Evolutionary conservation across 148 eudicot genomes (phyloP).

Genomic region (Vaccinium vitisidaea): DNA sequence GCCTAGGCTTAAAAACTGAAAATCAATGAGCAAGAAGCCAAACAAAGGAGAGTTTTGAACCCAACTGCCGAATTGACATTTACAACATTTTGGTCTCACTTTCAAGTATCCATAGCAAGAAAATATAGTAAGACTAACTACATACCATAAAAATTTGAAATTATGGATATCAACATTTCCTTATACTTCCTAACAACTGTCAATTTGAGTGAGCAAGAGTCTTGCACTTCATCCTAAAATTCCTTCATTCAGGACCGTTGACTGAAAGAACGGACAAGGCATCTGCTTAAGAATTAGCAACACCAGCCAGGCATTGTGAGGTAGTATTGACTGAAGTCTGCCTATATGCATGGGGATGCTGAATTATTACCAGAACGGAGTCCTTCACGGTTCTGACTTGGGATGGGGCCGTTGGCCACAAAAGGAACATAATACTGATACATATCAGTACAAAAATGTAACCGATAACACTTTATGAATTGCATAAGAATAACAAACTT

Average conservation of each 20-base stretch:
- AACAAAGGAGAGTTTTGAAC: neutral
- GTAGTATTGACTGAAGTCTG: slow-evolving; percentile 1
- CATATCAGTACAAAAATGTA: slow-evolving; percentile 1
- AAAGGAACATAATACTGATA: neutral
- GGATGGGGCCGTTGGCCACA: slow-evolving; percentile 58
- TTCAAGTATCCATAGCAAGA: neutral
- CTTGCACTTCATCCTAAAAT: neutral
- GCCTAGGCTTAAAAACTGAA: neutral
- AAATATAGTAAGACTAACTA: neutral
- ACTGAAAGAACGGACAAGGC: neutral
- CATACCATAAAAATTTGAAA: neutral
- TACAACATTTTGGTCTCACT: neutral
- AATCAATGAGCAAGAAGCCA: neutral
- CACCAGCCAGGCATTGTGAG: slow-evolving; percentile 16
- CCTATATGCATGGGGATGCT: slow-evolving; percentile 60
- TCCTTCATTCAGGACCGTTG: slow-evolving; percentile 1
- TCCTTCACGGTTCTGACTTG: slow-evolving; percentile 39
- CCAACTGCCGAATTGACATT: slow-evolving; percentile 4
- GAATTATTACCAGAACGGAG: slow-evolving; percentile 65
- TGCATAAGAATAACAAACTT: neutral
- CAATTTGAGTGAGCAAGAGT: neutral
- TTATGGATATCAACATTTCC: neutral
- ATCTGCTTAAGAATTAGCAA: slow-evolving; percentile 6
- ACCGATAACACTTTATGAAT: neutral
- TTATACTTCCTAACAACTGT: neutral